Evolutionary conservation across 169 alveolate genomes (phyloP).

Genomic region (Eimeria sp.): DNA sequence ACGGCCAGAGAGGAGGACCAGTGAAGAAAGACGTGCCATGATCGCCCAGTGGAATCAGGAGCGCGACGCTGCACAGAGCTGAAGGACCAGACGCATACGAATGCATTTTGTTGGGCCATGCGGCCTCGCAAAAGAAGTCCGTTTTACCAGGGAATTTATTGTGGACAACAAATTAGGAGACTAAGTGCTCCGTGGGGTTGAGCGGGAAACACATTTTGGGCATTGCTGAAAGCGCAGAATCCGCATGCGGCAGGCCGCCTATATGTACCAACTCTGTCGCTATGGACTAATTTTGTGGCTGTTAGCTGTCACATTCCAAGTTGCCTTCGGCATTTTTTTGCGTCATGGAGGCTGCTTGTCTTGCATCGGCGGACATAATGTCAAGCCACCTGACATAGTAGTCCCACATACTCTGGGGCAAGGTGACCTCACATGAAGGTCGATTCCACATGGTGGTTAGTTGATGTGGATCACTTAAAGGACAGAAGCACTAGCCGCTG

Average conservation of each 20-base stretch:
- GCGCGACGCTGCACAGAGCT: conserved; percentile 81
- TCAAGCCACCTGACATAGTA: conserved; percentile 9
- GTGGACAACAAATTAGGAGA: not conserved
- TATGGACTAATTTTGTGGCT: not conserved
- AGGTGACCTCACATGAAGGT: not conserved
- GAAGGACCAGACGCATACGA: conserved; percentile 22
- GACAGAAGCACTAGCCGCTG: not conserved
- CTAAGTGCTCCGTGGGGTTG: conserved; percentile 15
- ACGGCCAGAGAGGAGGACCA: conserved; percentile 82
- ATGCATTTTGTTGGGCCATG: not conserved
- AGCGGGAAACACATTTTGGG: conserved; percentile 22
- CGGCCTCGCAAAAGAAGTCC: not conserved
- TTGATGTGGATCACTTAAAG: not conserved
- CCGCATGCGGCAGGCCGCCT: not conserved
- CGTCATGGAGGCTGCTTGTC: conserved; percentile 48
- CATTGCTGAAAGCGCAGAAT: not conserved
- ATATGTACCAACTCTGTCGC: not conserved
- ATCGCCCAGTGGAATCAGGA: conserved; percentile 85
- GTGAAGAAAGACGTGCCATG: conserved; percentile 87
- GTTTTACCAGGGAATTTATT: not conserved
- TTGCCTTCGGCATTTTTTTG: conserved; percentile 42
- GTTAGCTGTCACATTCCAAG: not conserved
- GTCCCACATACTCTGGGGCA: conserved; percentile 42
- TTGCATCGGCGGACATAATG: conserved; percentile 2
- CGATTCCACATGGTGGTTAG: not conserved